Evolutionary conservation across 2,329 filamentous ascomycete genomes (phyloP), one percentile per base, ranked within the genome.

Genomic region (Trichoderma koningii): DNA sequence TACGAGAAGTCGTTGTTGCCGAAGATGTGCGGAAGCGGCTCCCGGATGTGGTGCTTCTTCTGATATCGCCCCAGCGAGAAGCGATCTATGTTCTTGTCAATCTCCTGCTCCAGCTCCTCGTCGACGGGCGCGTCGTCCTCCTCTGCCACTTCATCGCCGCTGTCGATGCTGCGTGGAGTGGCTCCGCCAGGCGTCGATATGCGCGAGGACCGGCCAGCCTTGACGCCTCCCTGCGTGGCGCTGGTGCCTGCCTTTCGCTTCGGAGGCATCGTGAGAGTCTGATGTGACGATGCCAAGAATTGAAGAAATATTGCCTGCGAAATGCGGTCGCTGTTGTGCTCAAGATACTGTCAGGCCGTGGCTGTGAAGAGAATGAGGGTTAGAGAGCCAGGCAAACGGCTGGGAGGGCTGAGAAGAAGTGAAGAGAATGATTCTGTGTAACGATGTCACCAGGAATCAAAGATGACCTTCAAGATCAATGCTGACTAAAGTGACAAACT

Each of bases 1-100:
- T 89, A 90, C 55, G 91, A 93, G 76, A 95, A 95, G 77, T 99
- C 93, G 76, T 80, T 72, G 72, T 80, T 72, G 71, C 79, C 73
- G 75, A 82, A 79, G 72, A 83, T 77, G 73, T 80, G 73, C 67
- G 79, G 76, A 66, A 83, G 73, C 70, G 81, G 75, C 69, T 82
- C 80, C 71, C 73, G 78, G 70, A 74, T 74, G 63, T 73, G 71
- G 65, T 79, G 76, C 69, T 76, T 80, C 70, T 80, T 79, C 69
- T 84, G 82, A 69, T 85, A 83, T 56, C 78, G 77, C 48, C 79
- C 79, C 65, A 84, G 76, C 9, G 85, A 84, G 73, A 88, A 88
- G 63, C 85, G 83, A 67, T 87, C 83, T 71, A 87, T 83, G 60
- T 84, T 85, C 70, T 84, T 84, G 70, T 84, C 81, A 64, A 87